Evolutionary conservation across 2,329 filamentous ascomycete species (phyloP), one percentile per base, ranked within the genome.

Genomic region (Sporothrix euskadiensis): DNA sequence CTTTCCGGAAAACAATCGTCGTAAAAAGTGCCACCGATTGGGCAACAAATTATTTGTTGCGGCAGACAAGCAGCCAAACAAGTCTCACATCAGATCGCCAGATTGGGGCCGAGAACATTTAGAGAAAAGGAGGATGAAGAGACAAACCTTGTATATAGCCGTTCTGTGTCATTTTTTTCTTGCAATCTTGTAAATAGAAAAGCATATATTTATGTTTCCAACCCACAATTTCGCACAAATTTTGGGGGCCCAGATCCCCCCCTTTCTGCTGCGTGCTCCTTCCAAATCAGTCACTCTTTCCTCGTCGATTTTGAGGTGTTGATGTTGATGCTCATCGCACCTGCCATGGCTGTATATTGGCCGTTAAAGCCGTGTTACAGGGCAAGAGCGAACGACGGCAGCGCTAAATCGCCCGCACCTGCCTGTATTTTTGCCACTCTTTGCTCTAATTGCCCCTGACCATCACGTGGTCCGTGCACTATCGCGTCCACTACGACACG

Each of bases 1-100:
- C n/a, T 22, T 74, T 68, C 59, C 57, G 54, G 26, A 73, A 73
- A 41, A 73, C 49, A 4, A 41, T 71, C 7, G 59, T 57, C 2
- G 59, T 73, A 14, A 22, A 71, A 49, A 66, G 59, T 8, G 59
- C 47, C 9, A 19, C 68, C 1, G 72, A 71, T n/a, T 73, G 69
- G 59, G 72, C 68, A 1, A 69, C 69, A 2, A n/a, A 12, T 2
- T 41, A 41, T 9, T 22, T 71, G 19, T n/a, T 73, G 19, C 49
- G 19, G 35, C 44, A 70, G 22, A 32, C 41, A 22, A 16, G n/a
- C 10, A 30, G 12, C 10, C 35, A 30, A 12, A 14, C 61, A 10
- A 35, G 35, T 35, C 8, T 6, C n/a, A 19, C 9, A 3, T 3
- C n/a, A 7, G 61, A 8, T 44, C 39, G 16, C 39, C 39, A 63